Evolutionary conservation across 139 green algal species (phyloP), one percentile per base, ranked within the genome.

Genomic region (Choricystis sp.): DNA sequence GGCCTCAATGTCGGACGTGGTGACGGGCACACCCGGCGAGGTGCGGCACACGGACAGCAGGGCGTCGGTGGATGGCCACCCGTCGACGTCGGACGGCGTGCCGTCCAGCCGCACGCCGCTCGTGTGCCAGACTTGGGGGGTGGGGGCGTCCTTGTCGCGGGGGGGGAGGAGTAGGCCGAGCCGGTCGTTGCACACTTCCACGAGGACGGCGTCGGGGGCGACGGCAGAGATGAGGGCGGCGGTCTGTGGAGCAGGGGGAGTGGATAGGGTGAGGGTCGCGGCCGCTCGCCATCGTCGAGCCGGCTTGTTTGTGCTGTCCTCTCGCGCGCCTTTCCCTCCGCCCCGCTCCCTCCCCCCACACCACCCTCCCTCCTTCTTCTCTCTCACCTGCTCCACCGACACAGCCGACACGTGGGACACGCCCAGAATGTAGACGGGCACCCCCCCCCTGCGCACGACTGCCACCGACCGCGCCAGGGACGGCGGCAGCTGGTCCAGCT

Each of bases 111-210:
- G 20, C 9, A 71, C 52, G 49, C 31, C 27, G 31, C 65, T 65
- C 52, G 74, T 73, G 61, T 86, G 76, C 82, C 84, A 92, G 9
- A 73, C 62, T 29, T 80, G 68, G 25, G 65, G 68, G 4, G 59
- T 29, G 0, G 64, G 58, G 26, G 65, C 57, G 19, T 70, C 63
- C 0, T 69, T 60, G 49, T 81, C 67, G n/a, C n/a, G n/a, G 20
- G 66, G 56, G 31, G 81, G 70, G 0, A 89, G 71, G 52, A 95
- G 76, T 27, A 94, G 81, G 1, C 67, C 69, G 1, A 77, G 23
- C 2, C 88, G 66, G 62, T 94, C 85, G 69, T 88, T 88, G 71
- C 87, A 94, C 28, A 95, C 67, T 76, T 94, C 83, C 64, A 94
- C 60, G 22, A 85, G 58, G 4, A 93, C 82, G 29, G 78, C 69